Base-by-base conservation (phyloP, 805 yeast genomes). In the Ogataea allantospora region DNA sequence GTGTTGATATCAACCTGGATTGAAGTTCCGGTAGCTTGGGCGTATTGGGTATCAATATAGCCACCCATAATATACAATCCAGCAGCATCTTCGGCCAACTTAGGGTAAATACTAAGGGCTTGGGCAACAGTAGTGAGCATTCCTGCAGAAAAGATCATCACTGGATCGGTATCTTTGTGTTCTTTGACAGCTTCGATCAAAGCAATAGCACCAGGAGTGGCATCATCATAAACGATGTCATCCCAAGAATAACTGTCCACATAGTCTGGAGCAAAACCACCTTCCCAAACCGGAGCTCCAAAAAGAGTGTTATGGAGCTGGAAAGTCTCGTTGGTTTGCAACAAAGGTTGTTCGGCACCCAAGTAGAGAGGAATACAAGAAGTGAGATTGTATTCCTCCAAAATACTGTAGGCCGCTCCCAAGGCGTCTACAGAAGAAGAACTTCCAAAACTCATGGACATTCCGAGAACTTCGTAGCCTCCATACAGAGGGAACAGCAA, bases 101-200 rank as follows among this genome's bases (percentile, higher is more conserved):
- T 46, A 28, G 73, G 72, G 46, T 66, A 67, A 19, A 66, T 51
- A 21, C 63, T 51, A 13, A 68, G 25, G 13, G 73, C 72, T 50
- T 65, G 68, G n/a, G 73, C 73, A 27, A 68, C 66, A 16, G 70
- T 67, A 27, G 73, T 68, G 65, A 63, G 59, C 48, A 58, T 52
- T 36, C 72, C 72, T 17, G 68, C 71, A 33, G 69, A 65, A 42
- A 55, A 66, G 30, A 68, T 53, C 16, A 57, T 53, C 25, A 64
- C 60, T 22, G 66, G 65, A 27, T 61, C 63, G n/a, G 57, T 45
- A 35, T 59, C 65, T 33, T 58, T 60, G 54, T 64, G 43, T 27
- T 53, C 44, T 46, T 60, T 65, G 25, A 67, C 70, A 12, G 71
- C 70, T 13, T 66, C 57, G 41, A 68, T 62, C 43, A 68, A 42